These are phyloP conservation scores for Solanum chacoense DNA, from an alignment of 305 asterid genomes.

Conservation along the genomic window DNA sequence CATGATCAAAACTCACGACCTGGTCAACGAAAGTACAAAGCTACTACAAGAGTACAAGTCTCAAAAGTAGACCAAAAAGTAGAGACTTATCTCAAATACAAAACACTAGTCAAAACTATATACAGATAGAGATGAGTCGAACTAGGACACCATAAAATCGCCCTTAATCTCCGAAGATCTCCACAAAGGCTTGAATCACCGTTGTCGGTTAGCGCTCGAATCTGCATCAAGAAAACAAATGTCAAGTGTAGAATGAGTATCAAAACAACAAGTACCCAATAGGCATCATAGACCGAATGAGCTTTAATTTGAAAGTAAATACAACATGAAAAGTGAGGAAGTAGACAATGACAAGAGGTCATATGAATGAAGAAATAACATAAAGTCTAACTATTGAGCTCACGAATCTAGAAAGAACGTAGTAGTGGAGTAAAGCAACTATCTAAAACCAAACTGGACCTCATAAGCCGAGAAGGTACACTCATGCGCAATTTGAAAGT, in stretches of 20 bases:
- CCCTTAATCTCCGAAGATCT: no score
- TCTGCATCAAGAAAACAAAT: neutral
- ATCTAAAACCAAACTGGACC: no score
- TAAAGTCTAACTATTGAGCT: neutral
- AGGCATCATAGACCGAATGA: neutral
- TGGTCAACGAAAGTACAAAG: neutral
- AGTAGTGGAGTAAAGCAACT: neutral
- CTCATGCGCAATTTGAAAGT: no score
- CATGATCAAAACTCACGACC: neutral
- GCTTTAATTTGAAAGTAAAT: no score
- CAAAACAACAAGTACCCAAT: neutral
- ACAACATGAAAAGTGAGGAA: neutral
- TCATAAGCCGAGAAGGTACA: neutral
- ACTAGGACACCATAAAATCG: no score
- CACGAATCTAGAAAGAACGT: neutral
- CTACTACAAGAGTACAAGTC: neutral
- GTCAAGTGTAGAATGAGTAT: neutral
- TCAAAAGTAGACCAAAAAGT: neutral
- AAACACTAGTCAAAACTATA: neutral
- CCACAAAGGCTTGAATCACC: no score
- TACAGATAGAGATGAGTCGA: neutral
- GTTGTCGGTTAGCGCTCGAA: neutral
- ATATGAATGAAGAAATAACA: neutral
- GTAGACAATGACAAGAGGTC: neutral
- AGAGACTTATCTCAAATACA: neutral